Evolutionary conservation across 495 filamentous ascomycete species (phyloP).

Genomic region (Aspergillus saccharolyticus): DNA sequence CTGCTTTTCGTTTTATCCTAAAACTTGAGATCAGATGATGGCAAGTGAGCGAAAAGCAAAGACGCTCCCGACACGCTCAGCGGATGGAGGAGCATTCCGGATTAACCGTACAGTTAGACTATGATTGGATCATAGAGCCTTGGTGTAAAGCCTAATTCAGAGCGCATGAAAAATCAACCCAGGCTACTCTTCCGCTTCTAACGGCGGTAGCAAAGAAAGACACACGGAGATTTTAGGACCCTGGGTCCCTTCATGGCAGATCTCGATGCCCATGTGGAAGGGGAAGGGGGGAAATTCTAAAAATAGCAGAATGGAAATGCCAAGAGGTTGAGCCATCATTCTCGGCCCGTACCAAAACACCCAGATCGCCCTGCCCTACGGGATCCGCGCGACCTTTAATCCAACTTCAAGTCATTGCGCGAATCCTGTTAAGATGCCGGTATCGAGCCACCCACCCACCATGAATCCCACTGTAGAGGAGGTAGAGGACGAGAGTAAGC

Average conservation of each 20-base stretch:
- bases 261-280: not conserved
- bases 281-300: not conserved
- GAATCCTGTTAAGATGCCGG: constrained; percentile 2
- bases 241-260: not conserved
- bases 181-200: not conserved
- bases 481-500: constrained; percentile 2
- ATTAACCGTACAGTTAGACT: no score
- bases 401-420: not conserved
- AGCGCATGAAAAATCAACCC: no score
- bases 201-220: not conserved
- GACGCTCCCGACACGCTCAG: no score
- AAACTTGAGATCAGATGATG: no score
- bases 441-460: not conserved
- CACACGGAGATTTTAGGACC: not conserved
- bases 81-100: no score
- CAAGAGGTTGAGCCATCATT: not conserved
- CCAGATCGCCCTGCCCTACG: not conserved
- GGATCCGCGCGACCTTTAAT: not conserved
- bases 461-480: constrained; percentile 23
- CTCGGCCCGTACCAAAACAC: not conserved
- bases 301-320: not conserved
- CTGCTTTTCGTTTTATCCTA: no score
- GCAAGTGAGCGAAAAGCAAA: no score
- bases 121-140: no score
- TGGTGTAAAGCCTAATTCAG: no score